Evolutionary conservation across 2,329 filamentous ascomycete genomes (phyloP).

Genomic region (Alternaria sp.): DNA sequence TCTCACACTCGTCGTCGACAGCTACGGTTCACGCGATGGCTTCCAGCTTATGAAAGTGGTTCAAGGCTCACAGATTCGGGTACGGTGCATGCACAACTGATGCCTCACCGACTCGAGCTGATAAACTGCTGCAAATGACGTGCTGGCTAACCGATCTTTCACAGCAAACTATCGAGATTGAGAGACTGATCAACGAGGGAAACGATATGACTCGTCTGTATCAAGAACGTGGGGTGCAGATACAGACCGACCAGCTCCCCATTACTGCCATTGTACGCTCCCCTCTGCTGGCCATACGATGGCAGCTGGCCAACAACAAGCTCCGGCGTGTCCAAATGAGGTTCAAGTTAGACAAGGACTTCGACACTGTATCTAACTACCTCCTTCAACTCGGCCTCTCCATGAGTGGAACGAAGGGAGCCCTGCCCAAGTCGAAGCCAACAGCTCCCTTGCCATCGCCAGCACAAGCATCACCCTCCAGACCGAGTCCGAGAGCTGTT

Average conservation of each 20-base stretch:
- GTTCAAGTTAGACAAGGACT: slow-evolving; percentile 53
- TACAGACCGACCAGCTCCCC: slow-evolving; percentile 53
- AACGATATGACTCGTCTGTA: slow-evolving; percentile 29
- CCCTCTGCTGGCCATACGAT: slow-evolving; percentile 54
- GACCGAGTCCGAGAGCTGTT: not conserved
- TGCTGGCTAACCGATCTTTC: slow-evolving; percentile 15
- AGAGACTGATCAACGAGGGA: slow-evolving; percentile 33
- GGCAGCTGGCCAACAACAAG: slow-evolving; percentile 49
- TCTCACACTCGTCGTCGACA: slow-evolving; percentile 47
- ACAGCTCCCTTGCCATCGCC: slow-evolving; percentile 19
- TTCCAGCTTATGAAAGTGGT: slow-evolving; percentile 52
- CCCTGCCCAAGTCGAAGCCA: slow-evolving; percentile 17
- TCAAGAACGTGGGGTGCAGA: slow-evolving; percentile 36
- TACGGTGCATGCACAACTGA: slow-evolving; percentile 40
- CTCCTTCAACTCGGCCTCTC: slow-evolving; percentile 46
- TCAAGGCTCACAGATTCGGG: slow-evolving; percentile 54
- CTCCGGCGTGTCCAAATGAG: slow-evolving; percentile 56
- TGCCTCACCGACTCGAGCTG: not conserved
- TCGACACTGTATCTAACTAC: slow-evolving; percentile 42
- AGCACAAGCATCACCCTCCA: slow-evolving; percentile 1
- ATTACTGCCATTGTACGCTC: slow-evolving; percentile 55
- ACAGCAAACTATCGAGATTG: slow-evolving; percentile 37
- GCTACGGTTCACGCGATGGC: slow-evolving; percentile 35
- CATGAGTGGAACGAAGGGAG: slow-evolving; percentile 32
- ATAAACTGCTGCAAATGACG: not conserved